A percentile compares a stretch with the other conserved stretches of the same genome.
phyloP scores from a whole-genome alignment of 2,329 filamentous ascomycete genomes.

The Niveomyces coronatus region DNA sequence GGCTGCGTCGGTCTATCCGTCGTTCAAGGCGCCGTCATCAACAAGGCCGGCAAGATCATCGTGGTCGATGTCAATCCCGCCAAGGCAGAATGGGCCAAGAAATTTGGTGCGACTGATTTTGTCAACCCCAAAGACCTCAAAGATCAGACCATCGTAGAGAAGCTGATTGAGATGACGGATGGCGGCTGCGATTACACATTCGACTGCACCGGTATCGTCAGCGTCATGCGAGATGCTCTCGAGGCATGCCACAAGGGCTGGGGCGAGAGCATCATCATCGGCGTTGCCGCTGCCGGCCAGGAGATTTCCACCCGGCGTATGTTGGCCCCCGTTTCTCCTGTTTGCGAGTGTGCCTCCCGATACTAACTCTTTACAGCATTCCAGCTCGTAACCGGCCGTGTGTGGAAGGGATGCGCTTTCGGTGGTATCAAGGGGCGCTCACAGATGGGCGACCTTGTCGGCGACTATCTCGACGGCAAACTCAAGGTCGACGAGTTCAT shows the following conservation, averaged over 20 bases:
- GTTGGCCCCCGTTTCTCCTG: slow-evolving; percentile 29
- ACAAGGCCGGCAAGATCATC: slow-evolving; percentile 70
- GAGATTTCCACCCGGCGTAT: slow-evolving; percentile 89
- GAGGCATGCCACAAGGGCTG: slow-evolving; percentile 99
- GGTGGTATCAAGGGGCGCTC: slow-evolving; percentile 96
- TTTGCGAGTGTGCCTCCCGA: neutral
- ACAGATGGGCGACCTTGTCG: slow-evolving; percentile 77
- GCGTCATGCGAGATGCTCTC: slow-evolving; percentile 88
- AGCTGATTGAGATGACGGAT: slow-evolving; percentile 94
- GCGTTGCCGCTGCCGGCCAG: slow-evolving; percentile 90
- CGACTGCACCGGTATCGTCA: slow-evolving; percentile 95
- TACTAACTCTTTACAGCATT: slow-evolving; percentile 53
- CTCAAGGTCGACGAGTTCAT: slow-evolving; percentile 99
- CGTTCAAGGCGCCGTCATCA: slow-evolving; percentile 83
- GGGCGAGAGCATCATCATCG: slow-evolving; percentile 96
- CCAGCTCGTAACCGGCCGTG: slow-evolving; percentile 94
- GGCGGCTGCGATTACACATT: slow-evolving; percentile 98
- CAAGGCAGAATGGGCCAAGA: slow-evolving; percentile 86
- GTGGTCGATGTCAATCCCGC: slow-evolving; percentile 66
- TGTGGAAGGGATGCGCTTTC: slow-evolving; percentile 97
- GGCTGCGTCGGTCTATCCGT: slow-evolving; percentile 94
- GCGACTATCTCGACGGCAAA: slow-evolving; percentile 78
- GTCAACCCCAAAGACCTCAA: slow-evolving; percentile 80
- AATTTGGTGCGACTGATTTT: slow-evolving; percentile 95
- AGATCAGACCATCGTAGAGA: slow-evolving; percentile 75